A percentile compares a stretch with the other conserved stretches of the same genome.
Evolutionary conservation across 768 basidiomycete species (phyloP).

Genomic region (Lenzites betulinus): DNA sequence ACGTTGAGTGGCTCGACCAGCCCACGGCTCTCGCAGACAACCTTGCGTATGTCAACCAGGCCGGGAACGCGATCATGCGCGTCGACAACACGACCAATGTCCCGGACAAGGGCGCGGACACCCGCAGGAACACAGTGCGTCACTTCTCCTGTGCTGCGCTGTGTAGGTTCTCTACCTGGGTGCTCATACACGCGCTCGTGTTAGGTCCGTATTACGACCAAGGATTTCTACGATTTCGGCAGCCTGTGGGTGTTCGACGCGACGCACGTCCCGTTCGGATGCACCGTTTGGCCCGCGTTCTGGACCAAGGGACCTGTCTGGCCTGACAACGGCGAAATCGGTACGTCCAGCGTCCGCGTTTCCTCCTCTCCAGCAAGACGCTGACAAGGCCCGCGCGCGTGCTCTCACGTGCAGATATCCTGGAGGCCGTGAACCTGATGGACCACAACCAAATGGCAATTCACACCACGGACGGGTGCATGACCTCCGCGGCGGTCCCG

Average conservation of each 20-base stretch:
- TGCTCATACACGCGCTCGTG: too few relatives aligned
- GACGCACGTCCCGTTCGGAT: conserved; percentile 57
- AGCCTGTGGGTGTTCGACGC: conserved; percentile 50
- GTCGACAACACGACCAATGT: conserved; percentile 73
- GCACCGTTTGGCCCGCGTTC: conserved; percentile 51
- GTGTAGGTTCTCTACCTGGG: neutral
- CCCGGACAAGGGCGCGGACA: conserved; percentile 34
- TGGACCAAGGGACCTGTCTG: conserved; percentile 40
- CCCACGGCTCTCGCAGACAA: conserved; percentile 46
- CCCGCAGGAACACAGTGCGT: conserved; percentile 62
- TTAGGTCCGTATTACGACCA: conserved; percentile 49
- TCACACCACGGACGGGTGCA: conserved; percentile 47
- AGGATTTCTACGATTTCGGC: conserved; percentile 45
- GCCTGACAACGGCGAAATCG: conserved; percentile 45
- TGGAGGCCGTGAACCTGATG: conserved; percentile 60
- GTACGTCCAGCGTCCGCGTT: conserved; percentile 7
- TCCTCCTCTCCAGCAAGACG: neutral
- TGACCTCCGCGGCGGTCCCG: conserved; percentile 29
- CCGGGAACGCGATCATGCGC: conserved; percentile 67
- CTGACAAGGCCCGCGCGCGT: neutral
- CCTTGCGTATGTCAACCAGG: conserved; percentile 60
- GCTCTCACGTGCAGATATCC: conserved; percentile 46
- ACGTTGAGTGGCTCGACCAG: conserved; percentile 61
- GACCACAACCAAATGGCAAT: conserved; percentile 57
- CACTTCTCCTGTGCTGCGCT: neutral